Conservation (phyloP, 176 grass and related monocot genomes). For the Zoysia pacifica region DNA sequence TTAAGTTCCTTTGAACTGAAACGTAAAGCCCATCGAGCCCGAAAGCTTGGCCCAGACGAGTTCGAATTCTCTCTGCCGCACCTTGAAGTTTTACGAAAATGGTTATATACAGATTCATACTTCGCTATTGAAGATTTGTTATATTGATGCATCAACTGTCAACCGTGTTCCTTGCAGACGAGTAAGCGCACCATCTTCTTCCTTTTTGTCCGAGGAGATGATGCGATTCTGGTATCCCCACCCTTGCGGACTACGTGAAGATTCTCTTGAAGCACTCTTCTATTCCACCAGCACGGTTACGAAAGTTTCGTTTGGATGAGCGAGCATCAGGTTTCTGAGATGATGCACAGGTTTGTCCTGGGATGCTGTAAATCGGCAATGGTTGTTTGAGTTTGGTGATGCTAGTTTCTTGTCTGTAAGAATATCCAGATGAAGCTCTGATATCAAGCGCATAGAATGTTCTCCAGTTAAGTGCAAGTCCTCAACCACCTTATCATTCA, state of each 20-base stretch:
- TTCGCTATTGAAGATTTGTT: background rate
- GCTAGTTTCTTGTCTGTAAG: background rate
- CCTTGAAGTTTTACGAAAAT: no score
- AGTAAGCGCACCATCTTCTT: constrained; percentile 65
- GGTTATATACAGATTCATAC: background rate
- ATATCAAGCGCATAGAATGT: background rate
- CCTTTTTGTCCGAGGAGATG: constrained; percentile 77
- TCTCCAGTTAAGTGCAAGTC: no score
- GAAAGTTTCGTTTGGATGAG: background rate
- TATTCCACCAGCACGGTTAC: background rate
- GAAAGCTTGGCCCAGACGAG: background rate
- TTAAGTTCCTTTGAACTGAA: background rate
- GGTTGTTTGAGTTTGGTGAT: background rate
- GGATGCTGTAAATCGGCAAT: background rate
- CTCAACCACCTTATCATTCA: no score
- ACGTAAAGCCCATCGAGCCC: no score
- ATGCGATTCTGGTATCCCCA: constrained; percentile 77
- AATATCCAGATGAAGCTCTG: background rate
- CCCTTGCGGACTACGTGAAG: constrained; percentile 68
- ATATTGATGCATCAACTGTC: background rate
- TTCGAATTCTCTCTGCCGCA: background rate
- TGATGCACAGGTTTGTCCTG: background rate
- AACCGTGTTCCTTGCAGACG: constrained; percentile 43
- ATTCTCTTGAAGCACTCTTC: background rate
- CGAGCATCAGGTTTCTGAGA: background rate